Percentiles rank a stretch among this genome's conserved stretches.
Evolutionary conservation across 1,284 basidiomycete species (phyloP).

Genomic region (Pseudozyma pruni): DNA sequence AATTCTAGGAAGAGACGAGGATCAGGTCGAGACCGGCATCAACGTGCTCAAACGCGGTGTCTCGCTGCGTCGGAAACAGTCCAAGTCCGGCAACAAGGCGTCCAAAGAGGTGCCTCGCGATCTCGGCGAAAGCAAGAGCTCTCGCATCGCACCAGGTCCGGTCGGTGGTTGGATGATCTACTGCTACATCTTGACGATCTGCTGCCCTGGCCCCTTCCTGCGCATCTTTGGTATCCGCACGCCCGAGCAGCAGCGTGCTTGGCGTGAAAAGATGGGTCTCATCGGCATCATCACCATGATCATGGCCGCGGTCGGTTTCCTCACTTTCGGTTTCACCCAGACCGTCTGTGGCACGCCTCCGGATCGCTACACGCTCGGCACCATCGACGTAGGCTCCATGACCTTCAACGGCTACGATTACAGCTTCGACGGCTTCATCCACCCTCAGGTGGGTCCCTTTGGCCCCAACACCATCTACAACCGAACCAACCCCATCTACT

Average conservation of each 20-base stretch:
- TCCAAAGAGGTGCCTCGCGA: conserved; percentile 57
- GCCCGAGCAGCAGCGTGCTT: conserved; percentile 93
- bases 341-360: conserved; percentile 87
- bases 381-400: conserved; percentile 81
- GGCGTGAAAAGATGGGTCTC: conserved; percentile 98
- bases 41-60: conserved; percentile 67
- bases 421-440: conserved; percentile 81
- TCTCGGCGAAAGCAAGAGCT: conserved; percentile 46
- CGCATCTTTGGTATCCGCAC: conserved; percentile 79
- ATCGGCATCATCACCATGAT: conserved; percentile 80
- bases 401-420: conserved; percentile 94
- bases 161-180: conserved; percentile 96
- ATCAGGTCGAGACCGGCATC: conserved; percentile 66
- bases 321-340: conserved; percentile 99
- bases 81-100: conserved; percentile 33
- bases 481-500: conserved; percentile 81
- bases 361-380: conserved; percentile 81
- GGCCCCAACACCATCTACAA: conserved; percentile 75
- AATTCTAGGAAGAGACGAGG: conserved; percentile 66
- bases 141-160: conserved; percentile 74
- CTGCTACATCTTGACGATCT: conserved; percentile 86
- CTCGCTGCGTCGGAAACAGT: conserved; percentile 58
- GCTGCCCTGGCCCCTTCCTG: conserved; percentile 76
- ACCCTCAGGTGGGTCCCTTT: conserved; percentile 57
- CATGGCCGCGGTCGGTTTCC: conserved; percentile 94